Percentiles rank a stretch among this genome's conserved stretches.
Conservation (phyloP, 306 rosid genomes). For the Nissolia schottii region DNA sequence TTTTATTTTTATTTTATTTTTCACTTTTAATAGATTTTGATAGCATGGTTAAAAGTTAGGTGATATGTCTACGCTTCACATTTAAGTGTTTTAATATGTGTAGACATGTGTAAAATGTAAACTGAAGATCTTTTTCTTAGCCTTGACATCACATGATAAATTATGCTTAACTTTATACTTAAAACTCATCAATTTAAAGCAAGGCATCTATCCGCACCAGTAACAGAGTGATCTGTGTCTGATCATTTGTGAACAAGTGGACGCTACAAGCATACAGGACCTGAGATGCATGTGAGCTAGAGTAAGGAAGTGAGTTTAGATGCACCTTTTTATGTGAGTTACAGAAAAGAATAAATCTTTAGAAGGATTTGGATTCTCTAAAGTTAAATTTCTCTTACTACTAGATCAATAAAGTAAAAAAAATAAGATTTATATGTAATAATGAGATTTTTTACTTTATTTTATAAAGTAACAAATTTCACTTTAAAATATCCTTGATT, state of each 20-base stretch:
- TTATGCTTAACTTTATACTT: background rate
- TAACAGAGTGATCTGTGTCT: background rate
- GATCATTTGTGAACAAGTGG: background rate
- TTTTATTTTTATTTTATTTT: no score
- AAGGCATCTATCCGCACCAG: constrained; percentile 2
- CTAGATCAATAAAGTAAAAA: no score
- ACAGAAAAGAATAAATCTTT: constrained; percentile 11
- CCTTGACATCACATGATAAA: background rate
- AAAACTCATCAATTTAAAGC: constrained; percentile 18
- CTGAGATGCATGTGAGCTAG: constrained; percentile 27
- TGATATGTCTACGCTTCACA: background rate
- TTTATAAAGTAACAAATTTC: no score
- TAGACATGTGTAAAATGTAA: background rate
- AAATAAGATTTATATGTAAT: no score
- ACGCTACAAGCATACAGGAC: constrained; percentile 8
- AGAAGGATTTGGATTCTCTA: no score
- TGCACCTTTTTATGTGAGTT: constrained; percentile 1
- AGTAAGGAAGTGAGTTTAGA: constrained; percentile 7
- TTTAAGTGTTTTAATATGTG: background rate
- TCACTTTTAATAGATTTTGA: background rate
- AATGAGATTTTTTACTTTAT: no score
- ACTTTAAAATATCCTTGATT: no score
- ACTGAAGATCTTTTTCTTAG: background rate
- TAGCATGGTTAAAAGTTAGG: constrained; percentile 1
- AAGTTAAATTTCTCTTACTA: no score